A percentile compares a stretch with the other conserved stretches of the same genome.
phyloP scores from a whole-genome alignment of 2,329 filamentous ascomycete genomes.

The Nothophaeocryptopus gaeumannii region DNA sequence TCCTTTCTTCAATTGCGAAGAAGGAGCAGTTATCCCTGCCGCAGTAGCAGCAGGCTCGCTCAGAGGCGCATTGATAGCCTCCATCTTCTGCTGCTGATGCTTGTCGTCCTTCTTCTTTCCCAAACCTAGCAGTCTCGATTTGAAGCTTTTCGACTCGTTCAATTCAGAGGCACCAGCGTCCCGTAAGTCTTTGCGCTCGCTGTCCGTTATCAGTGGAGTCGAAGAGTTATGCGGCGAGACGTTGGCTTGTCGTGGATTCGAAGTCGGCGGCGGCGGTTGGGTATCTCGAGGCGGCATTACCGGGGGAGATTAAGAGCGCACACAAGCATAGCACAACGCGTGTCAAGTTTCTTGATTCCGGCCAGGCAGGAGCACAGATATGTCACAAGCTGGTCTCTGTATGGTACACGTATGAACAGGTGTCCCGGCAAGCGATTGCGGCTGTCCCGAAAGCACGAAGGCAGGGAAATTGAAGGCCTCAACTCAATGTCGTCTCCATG shows the following conservation, averaged over 20 bases:
- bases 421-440: no score
- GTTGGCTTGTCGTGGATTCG: conserved; percentile 2
- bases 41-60: conserved; percentile 11
- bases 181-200: conserved; percentile 14
- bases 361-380: no score
- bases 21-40: not conserved
- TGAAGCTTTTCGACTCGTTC: conserved; percentile 14
- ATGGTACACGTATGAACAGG: no score
- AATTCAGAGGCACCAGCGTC: conserved; percentile 4
- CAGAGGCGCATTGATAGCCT: conserved; percentile 2
- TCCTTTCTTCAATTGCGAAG: conserved; percentile 10
- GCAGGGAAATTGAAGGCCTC: no score
- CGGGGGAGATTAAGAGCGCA: no score
- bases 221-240: conserved; percentile 23
- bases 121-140: conserved; percentile 17
- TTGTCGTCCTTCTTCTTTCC: conserved; percentile 19
- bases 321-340: no score
- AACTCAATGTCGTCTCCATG: no score
- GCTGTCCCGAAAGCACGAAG: no score
- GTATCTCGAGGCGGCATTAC: conserved; percentile 7
- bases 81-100: conserved; percentile 4
- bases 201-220: conserved; percentile 19
- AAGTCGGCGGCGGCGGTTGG: conserved; percentile 1
- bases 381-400: no score
- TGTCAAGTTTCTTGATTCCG: no score